phyloP scores from a whole-genome alignment of 108 stramenopile genomes.

The Ochromonas danica region DNA sequence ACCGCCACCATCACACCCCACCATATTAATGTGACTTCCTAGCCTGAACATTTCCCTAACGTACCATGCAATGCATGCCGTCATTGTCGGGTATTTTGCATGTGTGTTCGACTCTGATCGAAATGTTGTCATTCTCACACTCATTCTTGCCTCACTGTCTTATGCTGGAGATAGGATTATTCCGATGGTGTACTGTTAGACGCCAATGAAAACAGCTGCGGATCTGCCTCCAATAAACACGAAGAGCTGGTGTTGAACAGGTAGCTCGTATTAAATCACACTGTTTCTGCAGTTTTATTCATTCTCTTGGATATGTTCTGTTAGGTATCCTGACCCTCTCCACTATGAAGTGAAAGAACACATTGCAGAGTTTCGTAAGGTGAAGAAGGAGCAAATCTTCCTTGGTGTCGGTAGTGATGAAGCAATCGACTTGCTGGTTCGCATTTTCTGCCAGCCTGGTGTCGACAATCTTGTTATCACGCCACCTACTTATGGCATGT shows the following conservation, averaged over 20 bases:
- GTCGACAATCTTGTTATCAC: slow-evolving; percentile 74
- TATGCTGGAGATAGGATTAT: slow-evolving; percentile 63
- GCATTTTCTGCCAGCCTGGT: slow-evolving; percentile 74
- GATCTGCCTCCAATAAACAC: slow-evolving; percentile 55
- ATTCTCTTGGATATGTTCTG: too few relatives aligned
- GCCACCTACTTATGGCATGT: slow-evolving; percentile 95
- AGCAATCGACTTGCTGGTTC: slow-evolving; percentile 90
- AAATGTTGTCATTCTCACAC: too few relatives aligned
- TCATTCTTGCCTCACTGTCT: too few relatives aligned
- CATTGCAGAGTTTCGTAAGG: slow-evolving; percentile 61
- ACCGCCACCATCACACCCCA: too few relatives aligned
- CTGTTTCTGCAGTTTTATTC: too few relatives aligned
- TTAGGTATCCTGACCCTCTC: slow-evolving; percentile 87
- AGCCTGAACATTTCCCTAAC: too few relatives aligned
- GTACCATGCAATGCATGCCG: too few relatives aligned
- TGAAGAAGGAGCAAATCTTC: slow-evolving; percentile 79
- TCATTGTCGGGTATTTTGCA: too few relatives aligned
- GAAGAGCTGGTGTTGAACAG: slow-evolving; percentile 58
- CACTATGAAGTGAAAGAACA: slow-evolving; percentile 71
- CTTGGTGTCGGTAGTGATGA: slow-evolving; percentile 93
- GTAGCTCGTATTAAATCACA: too few relatives aligned
- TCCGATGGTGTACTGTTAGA: slow-evolving; percentile 79
- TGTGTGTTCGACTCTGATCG: too few relatives aligned
- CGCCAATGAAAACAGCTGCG: slow-evolving; percentile 90
- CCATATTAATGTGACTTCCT: too few relatives aligned